A percentile compares a stretch with the other conserved stretches of the same genome.
These are phyloP conservation scores for Phragmites australis DNA, from an alignment of 176 grass and related monocot genomes.

Conservation along the genomic window DNA sequence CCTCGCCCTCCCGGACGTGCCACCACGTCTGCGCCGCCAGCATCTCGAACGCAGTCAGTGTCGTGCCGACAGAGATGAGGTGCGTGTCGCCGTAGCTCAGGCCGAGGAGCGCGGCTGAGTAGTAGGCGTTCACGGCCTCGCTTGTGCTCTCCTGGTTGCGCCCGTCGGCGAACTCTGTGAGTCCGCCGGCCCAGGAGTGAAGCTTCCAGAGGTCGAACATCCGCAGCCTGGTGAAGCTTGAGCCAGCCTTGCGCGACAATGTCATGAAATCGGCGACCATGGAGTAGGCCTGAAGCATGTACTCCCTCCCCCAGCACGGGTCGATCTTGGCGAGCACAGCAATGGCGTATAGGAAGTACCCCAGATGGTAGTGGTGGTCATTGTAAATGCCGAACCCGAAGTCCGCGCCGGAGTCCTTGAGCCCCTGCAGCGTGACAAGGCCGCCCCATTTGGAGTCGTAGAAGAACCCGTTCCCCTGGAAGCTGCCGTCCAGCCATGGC, in stretches of 20 bases:
- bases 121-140: conserved; percentile 83
- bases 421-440: conserved; percentile 68
- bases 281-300: conserved; percentile 81
- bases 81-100: conserved; percentile 82
- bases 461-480: conserved; percentile 71
- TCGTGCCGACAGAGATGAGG: conserved; percentile 58
- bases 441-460: conserved; percentile 86
- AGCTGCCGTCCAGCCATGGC: conserved; percentile 85
- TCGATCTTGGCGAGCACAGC: conserved; percentile 91
- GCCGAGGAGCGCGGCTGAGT: conserved; percentile 75
- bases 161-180: conserved; percentile 84
- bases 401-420: conserved; percentile 59
- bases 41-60: conserved; percentile 70
- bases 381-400: conserved; percentile 94
- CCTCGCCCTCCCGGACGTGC: conserved; percentile 66
- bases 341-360: conserved; percentile 95
- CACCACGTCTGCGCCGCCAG: conserved; percentile 86
- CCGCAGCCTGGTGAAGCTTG: conserved; percentile 61
- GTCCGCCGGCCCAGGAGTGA: conserved; percentile 86
- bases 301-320: conserved; percentile 73
- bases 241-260: conserved; percentile 50
- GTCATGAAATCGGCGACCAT: conserved; percentile 92
- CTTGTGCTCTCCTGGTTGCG: conserved; percentile 98
- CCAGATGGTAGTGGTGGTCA: conserved; percentile 97
- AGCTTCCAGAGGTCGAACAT: conserved; percentile 93